Base-by-base conservation (phyloP, 352 stramenopile species). In the Pythium brachiatum region DNA sequence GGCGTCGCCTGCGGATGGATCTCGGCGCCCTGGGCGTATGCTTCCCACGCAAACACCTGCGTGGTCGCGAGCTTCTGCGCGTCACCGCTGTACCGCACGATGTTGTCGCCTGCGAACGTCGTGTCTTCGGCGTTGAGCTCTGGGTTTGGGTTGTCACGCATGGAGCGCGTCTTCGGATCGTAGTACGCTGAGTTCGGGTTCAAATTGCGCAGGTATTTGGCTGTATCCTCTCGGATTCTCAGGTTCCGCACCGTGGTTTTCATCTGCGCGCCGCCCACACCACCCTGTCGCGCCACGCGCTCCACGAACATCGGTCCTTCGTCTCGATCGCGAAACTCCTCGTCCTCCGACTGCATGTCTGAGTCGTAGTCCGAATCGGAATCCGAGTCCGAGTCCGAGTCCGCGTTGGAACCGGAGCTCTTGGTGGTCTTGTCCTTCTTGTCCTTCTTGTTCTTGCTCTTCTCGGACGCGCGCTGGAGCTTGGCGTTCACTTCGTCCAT, bases 161-260 rank as follows among this genome's bases (percentile, higher is more conserved):
- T 99, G 3, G 92, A 98, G 29, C 97, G 83, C 39, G 92, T 98
- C 78, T 99, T 99, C 0, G 97, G 97, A 88, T 99, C 97, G 77
- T 99, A 99, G 75, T 98, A 99, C 6, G 97, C 97, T 50, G 92
- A 98, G 70, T 99, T 98, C 9, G 95, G 86, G 78, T 99, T 97
- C 21, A 99, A 79, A 64, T 99, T 99, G 26, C 95, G 83, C 54
- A 99, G 68, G 69, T 99, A 99, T 73, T 99, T 99, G 60, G 97
- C 97, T 43, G 96, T 99, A 73, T 99, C 98, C 75, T 99, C 98
- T 57, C 98, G 93, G 70, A 99, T 99, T 21, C 98, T 92, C 36
- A 99, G 77, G 72, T 99, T 99, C 1, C 97, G 90, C 38, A 98
- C 96, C 6, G 79, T 95, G 2, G 96, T 97, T 80, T 98, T 99